Percentiles rank a stretch among this genome's conserved stretches.
These are phyloP conservation scores for Crithidia brevicula DNA, from an alignment of 208 protist species.

Conservation along the genomic window DNA sequence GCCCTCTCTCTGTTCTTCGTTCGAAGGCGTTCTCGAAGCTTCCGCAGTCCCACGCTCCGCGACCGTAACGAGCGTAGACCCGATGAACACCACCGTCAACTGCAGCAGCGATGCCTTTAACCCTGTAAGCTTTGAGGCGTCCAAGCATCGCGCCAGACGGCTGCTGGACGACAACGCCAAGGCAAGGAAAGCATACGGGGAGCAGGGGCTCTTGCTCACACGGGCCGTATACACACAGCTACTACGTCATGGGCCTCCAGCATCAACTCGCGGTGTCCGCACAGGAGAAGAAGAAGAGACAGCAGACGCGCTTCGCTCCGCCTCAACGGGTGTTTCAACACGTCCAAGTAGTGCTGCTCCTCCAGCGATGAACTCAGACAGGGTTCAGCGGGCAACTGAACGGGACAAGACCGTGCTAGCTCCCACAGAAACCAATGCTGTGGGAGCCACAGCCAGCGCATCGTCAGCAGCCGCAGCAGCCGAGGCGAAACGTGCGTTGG, in stretches of 20 bases:
- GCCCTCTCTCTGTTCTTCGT: too few relatives aligned
- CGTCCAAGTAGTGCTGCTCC: too few relatives aligned
- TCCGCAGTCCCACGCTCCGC: too few relatives aligned
- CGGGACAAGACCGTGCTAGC: too few relatives aligned
- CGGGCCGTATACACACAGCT: constrained; percentile 19
- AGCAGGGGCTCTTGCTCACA: constrained; percentile 15
- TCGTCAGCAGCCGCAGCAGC: background rate
- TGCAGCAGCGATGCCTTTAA: background rate
- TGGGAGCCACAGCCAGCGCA: background rate
- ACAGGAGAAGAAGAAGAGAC: background rate
- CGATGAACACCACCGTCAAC: background rate
- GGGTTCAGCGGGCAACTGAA: too few relatives aligned
- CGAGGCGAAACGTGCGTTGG: constrained; percentile 35
- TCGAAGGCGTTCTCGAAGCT: too few relatives aligned
- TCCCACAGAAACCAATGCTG: too few relatives aligned
- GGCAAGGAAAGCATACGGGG: background rate
- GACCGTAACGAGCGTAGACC: too few relatives aligned
- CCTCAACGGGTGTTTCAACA: too few relatives aligned
- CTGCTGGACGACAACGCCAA: constrained; percentile 28
- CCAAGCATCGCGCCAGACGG: constrained; percentile 16
- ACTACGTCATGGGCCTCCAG: background rate
- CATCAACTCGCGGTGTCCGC: background rate
- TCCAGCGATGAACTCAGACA: background rate
- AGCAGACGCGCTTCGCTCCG: too few relatives aligned
- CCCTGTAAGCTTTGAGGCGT: constrained; percentile 1